A percentile compares a stretch with the other conserved stretches of the same genome.
Conservation (phyloP, 2,329 filamentous ascomycete species). For the Colletotrichum noveboracense region DNA sequence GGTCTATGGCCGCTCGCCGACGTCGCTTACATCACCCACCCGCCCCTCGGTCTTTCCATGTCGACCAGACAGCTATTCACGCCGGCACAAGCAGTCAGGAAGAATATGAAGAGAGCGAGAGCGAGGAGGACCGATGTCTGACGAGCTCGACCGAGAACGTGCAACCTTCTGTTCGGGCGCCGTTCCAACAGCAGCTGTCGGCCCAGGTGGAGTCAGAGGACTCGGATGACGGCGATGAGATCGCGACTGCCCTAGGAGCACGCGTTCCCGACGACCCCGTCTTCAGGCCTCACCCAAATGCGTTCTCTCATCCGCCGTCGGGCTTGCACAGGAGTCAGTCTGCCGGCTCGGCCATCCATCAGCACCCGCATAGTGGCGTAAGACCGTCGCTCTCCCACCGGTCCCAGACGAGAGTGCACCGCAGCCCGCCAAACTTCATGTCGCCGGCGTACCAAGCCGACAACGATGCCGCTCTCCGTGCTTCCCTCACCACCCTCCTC, state of each 20-base stretch:
- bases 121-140: constrained; percentile 76
- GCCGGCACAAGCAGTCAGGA: constrained; percentile 79
- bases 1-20: constrained; percentile 66
- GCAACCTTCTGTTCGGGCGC: constrained; percentile 30
- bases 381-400: constrained; percentile 55
- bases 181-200: constrained; percentile 28
- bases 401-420: constrained; percentile 52
- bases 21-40: constrained; percentile 46
- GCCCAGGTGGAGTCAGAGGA: constrained; percentile 51
- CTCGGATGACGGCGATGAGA: constrained; percentile 69
- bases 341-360: constrained; percentile 51
- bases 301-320: constrained; percentile 82
- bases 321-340: constrained; percentile 55
- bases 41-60: constrained; percentile 37
- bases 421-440: constrained; percentile 64
- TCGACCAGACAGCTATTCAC: constrained; percentile 44
- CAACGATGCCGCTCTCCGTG: constrained; percentile 90
- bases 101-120: constrained; percentile 93
- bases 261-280: constrained; percentile 53
- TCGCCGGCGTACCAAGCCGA: constrained; percentile 81
- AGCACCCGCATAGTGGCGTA: constrained; percentile 55
- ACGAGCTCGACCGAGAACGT: constrained; percentile 65
- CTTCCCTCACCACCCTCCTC: constrained; percentile 91
- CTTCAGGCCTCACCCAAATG: constrained; percentile 90
- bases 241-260: constrained; percentile 78